Base-by-base conservation (phyloP, 495 filamentous ascomycete genomes). In the Viridothelium virens region DNA sequence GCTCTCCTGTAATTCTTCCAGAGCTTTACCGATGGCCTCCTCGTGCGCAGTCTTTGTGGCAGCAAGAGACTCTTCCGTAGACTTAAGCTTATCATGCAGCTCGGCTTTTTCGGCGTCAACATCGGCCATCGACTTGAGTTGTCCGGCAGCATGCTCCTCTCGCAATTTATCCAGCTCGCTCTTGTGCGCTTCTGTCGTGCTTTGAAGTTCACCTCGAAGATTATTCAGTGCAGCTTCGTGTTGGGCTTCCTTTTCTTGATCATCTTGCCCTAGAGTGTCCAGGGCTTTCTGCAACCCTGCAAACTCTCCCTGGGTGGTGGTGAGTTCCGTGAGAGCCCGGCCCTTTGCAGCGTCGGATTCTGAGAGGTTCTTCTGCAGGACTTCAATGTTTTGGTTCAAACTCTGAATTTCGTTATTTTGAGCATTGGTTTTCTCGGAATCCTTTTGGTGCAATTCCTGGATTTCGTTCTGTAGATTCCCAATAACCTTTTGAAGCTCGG, bases 61-160 rank as follows among this genome's bases (percentile, higher is more conserved):
- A 59, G 53, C 53, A 36, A 59, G 53, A 36, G 53, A 18, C 31
- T 59, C 6, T 36, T 59, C 53, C 9, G 53, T 14, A 9, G 53
- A 33, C 25, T 59, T 14, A 36, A 59, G 53, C 53, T 36, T 59
- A 5, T 36, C 7, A 6, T 5, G 53, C 53, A 59, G 31, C 18
- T 59, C 31, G 7, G 5, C 14, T 18, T 36, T 59, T 31, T 59
- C 53, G 14, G 53, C 53, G 14, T 59, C 53, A 36, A 59, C 53
- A 14, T 59, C 53, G 6, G 53, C 53, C 53, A 59, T 59, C 25
- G 53, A 59, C 14, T 59, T 59, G 31, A 59, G 53, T 59, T 59
- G 53, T 10, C 53, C 53, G 10, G 53, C 53, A 59, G 53, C 53
- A 36, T 59, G 53, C 31, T 59, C 53, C 36, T 59, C 53, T 9